A percentile compares a stretch with the other conserved stretches of the same genome.
phyloP scores from a whole-genome alignment of 441 rosid species.

The Syzygium malaccense region DNA sequence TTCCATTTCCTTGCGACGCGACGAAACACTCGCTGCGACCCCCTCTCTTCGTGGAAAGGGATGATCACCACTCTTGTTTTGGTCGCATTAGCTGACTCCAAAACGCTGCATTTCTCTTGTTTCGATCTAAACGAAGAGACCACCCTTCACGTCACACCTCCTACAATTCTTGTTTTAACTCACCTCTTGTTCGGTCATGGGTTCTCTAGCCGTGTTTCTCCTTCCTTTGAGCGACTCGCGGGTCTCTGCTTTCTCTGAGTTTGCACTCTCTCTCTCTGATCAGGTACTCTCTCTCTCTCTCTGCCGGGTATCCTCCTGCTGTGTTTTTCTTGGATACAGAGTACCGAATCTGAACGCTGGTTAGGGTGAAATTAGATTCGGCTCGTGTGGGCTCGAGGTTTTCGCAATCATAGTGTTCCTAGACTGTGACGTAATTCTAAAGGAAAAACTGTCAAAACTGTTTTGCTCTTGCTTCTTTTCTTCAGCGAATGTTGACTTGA shows the following conservation, averaged over 20 bases:
- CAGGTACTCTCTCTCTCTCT: neutral
- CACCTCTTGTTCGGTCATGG: neutral
- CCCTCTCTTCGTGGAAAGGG: neutral
- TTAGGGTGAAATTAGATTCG: neutral
- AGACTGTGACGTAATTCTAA: neutral
- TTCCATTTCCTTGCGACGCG: neutral
- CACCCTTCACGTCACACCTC: neutral
- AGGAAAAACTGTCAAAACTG: neutral
- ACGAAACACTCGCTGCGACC: neutral
- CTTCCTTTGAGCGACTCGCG: neutral
- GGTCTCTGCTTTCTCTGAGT: neutral
- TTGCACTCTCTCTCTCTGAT: neutral
- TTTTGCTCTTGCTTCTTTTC: neutral
- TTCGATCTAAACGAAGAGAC: neutral
- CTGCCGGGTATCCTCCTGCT: neutral
- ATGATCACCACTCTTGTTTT: neutral
- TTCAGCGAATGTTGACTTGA: neutral
- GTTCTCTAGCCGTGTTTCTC: neutral
- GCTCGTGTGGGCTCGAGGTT: neutral
- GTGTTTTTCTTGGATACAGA: neutral
- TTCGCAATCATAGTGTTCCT: neutral
- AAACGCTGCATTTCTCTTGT: neutral
- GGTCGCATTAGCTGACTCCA: neutral
- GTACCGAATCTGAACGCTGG: neutral
- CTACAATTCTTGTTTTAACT: neutral